Conservation (phyloP, 2,329 filamentous ascomycete genomes). For the Annulohypoxylon truncatum region DNA sequence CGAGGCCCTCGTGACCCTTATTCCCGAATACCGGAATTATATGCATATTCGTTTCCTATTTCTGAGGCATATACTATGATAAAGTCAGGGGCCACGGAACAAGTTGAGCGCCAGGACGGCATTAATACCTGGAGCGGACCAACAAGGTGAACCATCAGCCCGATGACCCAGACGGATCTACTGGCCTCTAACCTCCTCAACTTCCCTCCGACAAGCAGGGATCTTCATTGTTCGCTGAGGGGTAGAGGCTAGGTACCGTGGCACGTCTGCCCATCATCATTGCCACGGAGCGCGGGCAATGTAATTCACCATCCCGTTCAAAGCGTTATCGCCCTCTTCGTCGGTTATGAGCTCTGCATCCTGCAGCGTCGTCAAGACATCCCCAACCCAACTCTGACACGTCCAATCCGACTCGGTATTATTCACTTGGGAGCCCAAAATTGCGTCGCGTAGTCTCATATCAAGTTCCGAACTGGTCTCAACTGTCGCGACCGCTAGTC, state of each 20-base stretch:
- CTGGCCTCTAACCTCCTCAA: conserved; percentile 17
- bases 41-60: conserved; percentile 4
- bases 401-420: conserved; percentile 46
- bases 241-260: conserved; percentile 14
- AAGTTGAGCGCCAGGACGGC: not conserved
- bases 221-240: conserved; percentile 22
- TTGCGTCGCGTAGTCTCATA: conserved; percentile 43
- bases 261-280: conserved; percentile 22
- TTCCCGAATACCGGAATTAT: conserved; percentile 3
- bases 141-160: conserved; percentile 6
- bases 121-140: conserved; percentile 15
- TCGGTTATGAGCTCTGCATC: conserved; percentile 47
- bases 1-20: conserved; percentile 8
- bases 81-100: conserved; percentile 17
- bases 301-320: conserved; percentile 49
- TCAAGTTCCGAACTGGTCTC: conserved; percentile 40
- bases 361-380: conserved; percentile 47
- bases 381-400: conserved; percentile 48
- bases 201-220: conserved; percentile 5
- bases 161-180: conserved; percentile 12
- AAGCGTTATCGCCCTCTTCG: conserved; percentile 47
- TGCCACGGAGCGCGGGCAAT: conserved; percentile 48
- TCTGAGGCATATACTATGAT: conserved; percentile 19
- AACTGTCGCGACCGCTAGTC: conserved; percentile 46
- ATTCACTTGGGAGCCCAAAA: conserved; percentile 43